phyloP scores from a whole-genome alignment of 1,139 yeast genomes.

The Suhomyces yuchorum region DNA sequence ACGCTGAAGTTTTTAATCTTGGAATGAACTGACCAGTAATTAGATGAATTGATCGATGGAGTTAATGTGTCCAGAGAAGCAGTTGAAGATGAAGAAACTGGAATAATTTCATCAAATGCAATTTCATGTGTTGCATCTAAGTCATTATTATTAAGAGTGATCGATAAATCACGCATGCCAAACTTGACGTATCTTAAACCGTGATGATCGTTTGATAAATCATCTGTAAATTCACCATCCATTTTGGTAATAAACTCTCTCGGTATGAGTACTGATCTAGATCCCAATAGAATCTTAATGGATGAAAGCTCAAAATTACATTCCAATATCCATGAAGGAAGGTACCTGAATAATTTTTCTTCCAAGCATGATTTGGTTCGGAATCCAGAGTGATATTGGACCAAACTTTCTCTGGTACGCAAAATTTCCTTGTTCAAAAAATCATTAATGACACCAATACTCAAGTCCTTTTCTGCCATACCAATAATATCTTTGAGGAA shows the following conservation, averaged over 20 bases:
- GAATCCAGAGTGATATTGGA: background rate
- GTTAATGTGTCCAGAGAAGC: slow-evolving; percentile 31
- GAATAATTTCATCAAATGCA: slow-evolving; percentile 4
- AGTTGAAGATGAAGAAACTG: slow-evolving; percentile 13
- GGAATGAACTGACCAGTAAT: slow-evolving; percentile 25
- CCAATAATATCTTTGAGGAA: slow-evolving; percentile 32
- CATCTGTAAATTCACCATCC: slow-evolving; percentile 38
- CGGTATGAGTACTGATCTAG: slow-evolving; percentile 62
- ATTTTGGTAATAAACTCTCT: slow-evolving; percentile 37
- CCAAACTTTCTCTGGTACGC: slow-evolving; percentile 12
- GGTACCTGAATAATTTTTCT: slow-evolving; percentile 34
- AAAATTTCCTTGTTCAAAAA: slow-evolving; percentile 31
- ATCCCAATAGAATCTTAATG: slow-evolving; percentile 48
- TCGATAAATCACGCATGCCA: slow-evolving; percentile 15
- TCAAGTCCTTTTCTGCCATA: slow-evolving; percentile 30
- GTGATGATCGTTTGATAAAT: slow-evolving; percentile 39
- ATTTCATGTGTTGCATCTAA: slow-evolving; percentile 1
- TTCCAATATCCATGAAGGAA: slow-evolving; percentile 53
- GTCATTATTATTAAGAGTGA: slow-evolving; percentile 15
- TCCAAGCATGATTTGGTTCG: slow-evolving; percentile 6
- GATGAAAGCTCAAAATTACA: slow-evolving; percentile 34
- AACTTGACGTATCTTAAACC: slow-evolving; percentile 35
- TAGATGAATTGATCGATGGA: slow-evolving; percentile 11
- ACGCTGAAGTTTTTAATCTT: slow-evolving; percentile 24
- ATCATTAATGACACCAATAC: slow-evolving; percentile 33